Evolutionary conservation across 257 asterid species (phyloP), one percentile per base, ranked within the genome.

Genomic region (Marsdenia floribunda): DNA sequence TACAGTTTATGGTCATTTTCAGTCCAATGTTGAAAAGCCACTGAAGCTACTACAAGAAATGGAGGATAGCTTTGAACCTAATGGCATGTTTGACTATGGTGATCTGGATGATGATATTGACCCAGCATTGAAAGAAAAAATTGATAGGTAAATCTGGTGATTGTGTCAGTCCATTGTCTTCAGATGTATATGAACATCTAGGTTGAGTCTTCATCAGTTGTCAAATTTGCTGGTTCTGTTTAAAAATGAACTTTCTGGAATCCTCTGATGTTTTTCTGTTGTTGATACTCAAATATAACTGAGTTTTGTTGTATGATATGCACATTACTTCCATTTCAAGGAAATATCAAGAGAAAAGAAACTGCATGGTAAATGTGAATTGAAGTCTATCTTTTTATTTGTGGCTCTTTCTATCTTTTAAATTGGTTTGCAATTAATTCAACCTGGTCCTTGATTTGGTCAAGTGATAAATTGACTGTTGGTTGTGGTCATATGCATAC

Each of bases 51-150:
- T 82, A 79, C 89, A 80, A 83, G 84, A 84, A 72, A 50, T 83
- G 64, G 87, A 84, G 73, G 92, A 79, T 52, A 79, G 81, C 76
- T 85, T 90, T 80, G 75, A 82, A 71, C 84, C 88, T 72, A 96
- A 87, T 79, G 88, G 82, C 76, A 95, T 85, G 72, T 90, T 87
- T 84, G 98, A 88, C 78, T 87, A 81, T 64, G 91, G 86, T 66
- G 97, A 89, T 83, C 75, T 89, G 80, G 98, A 93, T 42, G 97
- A 91, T 69, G 98, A 82, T 63, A 86, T 93, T 79, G 98, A 93
- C 78, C 99, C 97, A 78, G 98, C 88, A 65, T 77, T 88, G 88
- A 89, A 90, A 86, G 99, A 92, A 85, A 69, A 89, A 85, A 90
- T 92, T 68, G 99, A 95, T 82, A 88, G 96, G 99, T 90, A 81